Evolutionary conservation across 202 grass and related monocot species (phyloP).

Genomic region (Zoysia matrella): DNA sequence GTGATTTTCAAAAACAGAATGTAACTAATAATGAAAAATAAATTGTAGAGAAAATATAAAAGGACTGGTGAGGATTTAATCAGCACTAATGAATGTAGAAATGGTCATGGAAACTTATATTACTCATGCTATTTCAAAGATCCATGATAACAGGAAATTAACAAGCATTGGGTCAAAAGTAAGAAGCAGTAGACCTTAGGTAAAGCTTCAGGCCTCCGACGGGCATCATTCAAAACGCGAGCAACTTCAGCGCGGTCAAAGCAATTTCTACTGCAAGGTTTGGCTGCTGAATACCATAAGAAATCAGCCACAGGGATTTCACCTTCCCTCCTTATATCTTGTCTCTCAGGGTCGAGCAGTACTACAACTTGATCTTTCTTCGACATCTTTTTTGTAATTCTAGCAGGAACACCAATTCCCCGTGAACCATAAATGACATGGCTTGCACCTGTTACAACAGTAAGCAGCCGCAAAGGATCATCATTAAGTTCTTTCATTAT

Average conservation of each 20-base stretch:
- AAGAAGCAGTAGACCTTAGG: constrained; percentile 66
- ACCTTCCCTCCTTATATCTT: constrained; percentile 88
- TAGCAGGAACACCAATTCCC: constrained; percentile 82
- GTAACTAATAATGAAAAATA: constrained; percentile 12
- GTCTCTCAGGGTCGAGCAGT: constrained; percentile 91
- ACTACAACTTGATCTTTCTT: constrained; percentile 92
- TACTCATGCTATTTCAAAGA: neutral
- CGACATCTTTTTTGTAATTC: constrained; percentile 78
- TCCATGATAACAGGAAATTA: constrained; percentile 13
- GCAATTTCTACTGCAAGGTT: constrained; percentile 93
- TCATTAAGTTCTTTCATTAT: constrained; percentile 68
- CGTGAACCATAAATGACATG: constrained; percentile 88
- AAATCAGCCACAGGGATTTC: constrained; percentile 84
- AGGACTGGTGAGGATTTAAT: neutral
- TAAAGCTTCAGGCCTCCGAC: constrained; percentile 79
- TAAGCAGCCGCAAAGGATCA: constrained; percentile 58
- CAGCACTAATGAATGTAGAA: constrained; percentile 10
- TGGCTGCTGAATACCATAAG: constrained; percentile 94
- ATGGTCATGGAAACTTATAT: constrained; percentile 3
- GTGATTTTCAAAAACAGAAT: neutral
- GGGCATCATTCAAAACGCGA: constrained; percentile 95
- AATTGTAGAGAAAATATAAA: neutral
- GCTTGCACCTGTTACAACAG: constrained; percentile 87
- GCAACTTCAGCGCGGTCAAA: constrained; percentile 97
- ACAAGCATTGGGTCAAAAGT: constrained; percentile 10